phyloP scores from a whole-genome alignment of 2,329 filamentous ascomycete genomes.

The Nothopassalora personata region DNA sequence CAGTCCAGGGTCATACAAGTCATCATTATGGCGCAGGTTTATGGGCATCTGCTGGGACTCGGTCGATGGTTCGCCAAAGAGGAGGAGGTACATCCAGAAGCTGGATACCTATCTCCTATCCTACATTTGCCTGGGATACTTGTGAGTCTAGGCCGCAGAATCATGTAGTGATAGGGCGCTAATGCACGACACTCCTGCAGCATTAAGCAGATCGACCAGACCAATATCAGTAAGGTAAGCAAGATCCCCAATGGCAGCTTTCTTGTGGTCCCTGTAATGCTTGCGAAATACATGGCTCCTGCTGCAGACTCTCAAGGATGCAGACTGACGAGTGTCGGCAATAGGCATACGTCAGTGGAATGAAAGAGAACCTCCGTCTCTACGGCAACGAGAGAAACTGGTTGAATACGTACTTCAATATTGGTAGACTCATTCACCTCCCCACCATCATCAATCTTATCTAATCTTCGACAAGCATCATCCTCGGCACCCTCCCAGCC shows the following conservation, averaged over 20 bases:
- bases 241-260: background rate
- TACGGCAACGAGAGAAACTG: constrained; percentile 38
- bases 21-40: constrained; percentile 5
- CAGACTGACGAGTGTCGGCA: background rate
- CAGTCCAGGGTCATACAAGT: background rate
- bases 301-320: background rate
- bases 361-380: constrained; percentile 36
- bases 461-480: background rate
- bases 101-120: constrained; percentile 5
- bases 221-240: background rate
- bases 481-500: constrained; percentile 12
- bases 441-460: background rate
- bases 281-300: too few species aligned
- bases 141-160: background rate
- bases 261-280: too few species aligned
- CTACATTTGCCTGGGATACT: constrained; percentile 7
- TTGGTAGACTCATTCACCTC: constrained; percentile 1
- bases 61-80: constrained; percentile 8
- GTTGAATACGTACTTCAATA: constrained; percentile 14
- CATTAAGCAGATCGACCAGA: constrained; percentile 1
- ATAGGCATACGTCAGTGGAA: constrained; percentile 36
- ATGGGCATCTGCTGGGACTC: constrained; percentile 15
- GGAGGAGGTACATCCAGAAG: constrained; percentile 8
- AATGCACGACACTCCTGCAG: too few species aligned
- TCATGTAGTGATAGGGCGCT: too few species aligned